phyloP scores from a whole-genome alignment of 805 yeast species.

The Lachancea quebecensis region DNA sequence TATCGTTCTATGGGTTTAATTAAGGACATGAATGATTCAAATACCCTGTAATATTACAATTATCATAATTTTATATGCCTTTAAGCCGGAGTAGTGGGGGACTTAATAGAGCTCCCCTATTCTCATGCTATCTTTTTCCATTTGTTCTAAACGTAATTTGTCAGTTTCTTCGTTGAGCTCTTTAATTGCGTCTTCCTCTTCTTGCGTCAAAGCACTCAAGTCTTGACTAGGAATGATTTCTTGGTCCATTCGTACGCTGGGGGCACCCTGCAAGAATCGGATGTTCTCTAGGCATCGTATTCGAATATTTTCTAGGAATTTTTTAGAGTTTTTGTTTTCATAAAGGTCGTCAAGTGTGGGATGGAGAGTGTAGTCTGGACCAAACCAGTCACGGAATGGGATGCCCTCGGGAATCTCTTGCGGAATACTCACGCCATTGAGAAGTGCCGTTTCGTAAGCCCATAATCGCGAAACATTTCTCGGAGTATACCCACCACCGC shows the following conservation, averaged over 20 bases:
- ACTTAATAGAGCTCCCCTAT: slow-evolving; percentile 26
- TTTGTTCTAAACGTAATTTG: slow-evolving; percentile 30
- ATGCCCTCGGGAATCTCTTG: slow-evolving; percentile 65
- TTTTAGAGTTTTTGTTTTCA: slow-evolving; percentile 79
- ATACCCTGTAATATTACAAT: background rate
- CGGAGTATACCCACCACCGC: slow-evolving; percentile 98
- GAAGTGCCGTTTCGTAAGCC: slow-evolving; percentile 90
- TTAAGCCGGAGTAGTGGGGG: background rate
- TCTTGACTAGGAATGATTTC: slow-evolving; percentile 69
- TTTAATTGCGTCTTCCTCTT: slow-evolving; percentile 34
- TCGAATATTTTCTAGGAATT: slow-evolving; percentile 73
- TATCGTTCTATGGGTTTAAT: too few species aligned
- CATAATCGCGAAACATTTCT: slow-evolving; percentile 90
- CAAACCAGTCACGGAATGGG: slow-evolving; percentile 78
- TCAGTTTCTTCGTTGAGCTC: slow-evolving; percentile 32
- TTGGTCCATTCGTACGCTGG: slow-evolving; percentile 81
- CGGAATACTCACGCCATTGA: slow-evolving; percentile 72
- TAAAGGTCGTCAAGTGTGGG: slow-evolving; percentile 74
- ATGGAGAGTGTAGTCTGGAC: slow-evolving; percentile 85
- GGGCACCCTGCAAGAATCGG: slow-evolving; percentile 80
- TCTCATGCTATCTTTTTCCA: slow-evolving; percentile 35
- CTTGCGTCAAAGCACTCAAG: slow-evolving; percentile 37
- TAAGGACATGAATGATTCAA: too few species aligned
- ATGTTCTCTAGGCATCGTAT: slow-evolving; percentile 74
- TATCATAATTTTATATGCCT: background rate